Conservation (phyloP, 2,329 filamentous ascomycete species). For the Arthrobotrys sinensis region DNA sequence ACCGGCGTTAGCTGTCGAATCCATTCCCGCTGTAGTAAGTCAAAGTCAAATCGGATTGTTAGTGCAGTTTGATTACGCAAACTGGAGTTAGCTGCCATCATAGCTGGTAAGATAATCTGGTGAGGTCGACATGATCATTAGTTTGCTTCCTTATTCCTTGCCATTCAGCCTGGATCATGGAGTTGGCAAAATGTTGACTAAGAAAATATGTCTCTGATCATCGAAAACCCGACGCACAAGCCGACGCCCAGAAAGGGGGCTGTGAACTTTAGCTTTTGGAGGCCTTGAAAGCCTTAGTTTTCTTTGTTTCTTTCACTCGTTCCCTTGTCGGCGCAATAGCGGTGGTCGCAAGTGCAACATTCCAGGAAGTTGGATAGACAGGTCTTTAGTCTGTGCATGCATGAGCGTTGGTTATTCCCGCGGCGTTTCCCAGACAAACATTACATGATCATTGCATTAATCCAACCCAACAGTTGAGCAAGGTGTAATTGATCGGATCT, state of each 20-base stretch:
- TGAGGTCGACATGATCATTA: constrained; percentile 38
- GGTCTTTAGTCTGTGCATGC: constrained; percentile 18
- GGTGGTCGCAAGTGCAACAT: constrained; percentile 33
- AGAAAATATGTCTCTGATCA: constrained; percentile 27
- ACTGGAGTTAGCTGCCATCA: constrained; percentile 25
- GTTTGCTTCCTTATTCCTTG: constrained; percentile 3
- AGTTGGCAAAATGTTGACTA: constrained; percentile 25
- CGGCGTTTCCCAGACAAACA: constrained; percentile 17
- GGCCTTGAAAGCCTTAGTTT: constrained; percentile 7
- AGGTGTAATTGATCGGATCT: not conserved
- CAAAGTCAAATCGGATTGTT: not conserved
- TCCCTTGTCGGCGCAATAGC: constrained; percentile 5
- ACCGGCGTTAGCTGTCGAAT: constrained; percentile 1
- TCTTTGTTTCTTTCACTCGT: not conserved
- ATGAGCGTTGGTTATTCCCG: constrained; percentile 43
- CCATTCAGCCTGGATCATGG: constrained; percentile 30
- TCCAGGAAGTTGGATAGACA: constrained; percentile 57
- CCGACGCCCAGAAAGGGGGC: constrained; percentile 47
- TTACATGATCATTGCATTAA: constrained; percentile 23
- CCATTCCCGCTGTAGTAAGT: constrained; percentile 18
- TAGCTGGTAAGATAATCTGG: constrained; percentile 33
- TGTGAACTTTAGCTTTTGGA: constrained; percentile 31
- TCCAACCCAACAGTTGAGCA: constrained; percentile 21
- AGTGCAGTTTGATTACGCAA: constrained; percentile 48
- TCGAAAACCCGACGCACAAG: constrained; percentile 27